A percentile compares a stretch with the other conserved stretches of the same genome.
phyloP scores from a whole-genome alignment of 306 rosid species.

The Bauhinia variegata region DNA sequence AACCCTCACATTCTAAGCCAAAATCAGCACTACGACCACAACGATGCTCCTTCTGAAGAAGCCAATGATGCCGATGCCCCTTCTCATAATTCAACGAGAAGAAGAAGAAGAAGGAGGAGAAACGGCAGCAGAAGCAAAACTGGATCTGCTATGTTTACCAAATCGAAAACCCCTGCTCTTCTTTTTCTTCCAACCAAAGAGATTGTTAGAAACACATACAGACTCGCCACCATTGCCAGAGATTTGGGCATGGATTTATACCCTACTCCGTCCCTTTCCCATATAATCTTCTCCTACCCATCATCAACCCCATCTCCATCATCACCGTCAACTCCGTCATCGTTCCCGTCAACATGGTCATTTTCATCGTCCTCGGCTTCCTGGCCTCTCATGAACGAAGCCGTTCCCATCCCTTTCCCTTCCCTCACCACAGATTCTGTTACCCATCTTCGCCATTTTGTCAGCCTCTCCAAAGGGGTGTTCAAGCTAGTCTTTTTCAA shows the following conservation, averaged over 20 bases:
- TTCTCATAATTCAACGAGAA: background rate
- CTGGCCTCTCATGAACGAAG: conserved; percentile 37
- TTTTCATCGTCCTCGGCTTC: conserved; percentile 43
- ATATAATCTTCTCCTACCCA: conserved; percentile 63
- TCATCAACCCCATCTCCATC: conserved; percentile 34
- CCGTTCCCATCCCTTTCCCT: conserved; percentile 72
- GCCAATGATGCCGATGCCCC: background rate
- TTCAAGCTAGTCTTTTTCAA: conserved; percentile 64
- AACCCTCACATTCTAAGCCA: conserved; percentile 39
- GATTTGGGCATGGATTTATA: conserved; percentile 61
- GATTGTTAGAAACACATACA: conserved; percentile 53
- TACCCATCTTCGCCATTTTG: conserved; percentile 60
- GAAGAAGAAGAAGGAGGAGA: conserved; percentile 27
- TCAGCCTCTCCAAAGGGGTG: conserved; percentile 50
- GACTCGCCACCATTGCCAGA: conserved; percentile 66
- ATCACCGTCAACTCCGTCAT: conserved; percentile 38
- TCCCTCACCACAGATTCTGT: conserved; percentile 50
- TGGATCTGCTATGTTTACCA: background rate
- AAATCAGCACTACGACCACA: background rate
- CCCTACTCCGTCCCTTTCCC: conserved; percentile 72
- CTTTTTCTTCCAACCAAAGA: conserved; percentile 63
- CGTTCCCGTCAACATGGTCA: conserved; percentile 42
- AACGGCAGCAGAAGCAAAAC: background rate
- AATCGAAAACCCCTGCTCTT: conserved; percentile 47
- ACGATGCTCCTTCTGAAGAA: background rate